Evolutionary conservation across 2,329 filamentous ascomycete genomes (phyloP), one percentile per base, ranked within the genome.

Genomic region (Aspergillus latus): DNA sequence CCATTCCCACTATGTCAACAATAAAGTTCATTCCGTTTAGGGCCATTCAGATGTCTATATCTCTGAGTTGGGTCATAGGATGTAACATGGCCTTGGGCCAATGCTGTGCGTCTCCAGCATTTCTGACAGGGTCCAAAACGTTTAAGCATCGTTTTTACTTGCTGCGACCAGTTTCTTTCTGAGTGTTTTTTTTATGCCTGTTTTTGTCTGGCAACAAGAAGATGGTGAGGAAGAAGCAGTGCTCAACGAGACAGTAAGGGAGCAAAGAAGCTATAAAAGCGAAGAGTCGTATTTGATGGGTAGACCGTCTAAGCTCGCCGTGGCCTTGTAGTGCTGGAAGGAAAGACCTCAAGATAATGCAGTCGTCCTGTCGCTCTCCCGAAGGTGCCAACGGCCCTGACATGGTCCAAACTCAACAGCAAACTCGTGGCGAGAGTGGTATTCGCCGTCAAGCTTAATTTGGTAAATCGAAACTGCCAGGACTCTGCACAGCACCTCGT

Each of bases 81-180:
- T 64, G 66, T 66, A 69, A 69, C 68, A 65, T 69, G 61, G 62
- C 57, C 49, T 55, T 62, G 58, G 58, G 45, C 68, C 64, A 69
- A 70, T 67, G 59, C 61, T 61, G 62, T 66, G 62, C 60, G 49
- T 62, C 62, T 64, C 56, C 44, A 59, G 58, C 49, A 50, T 52
- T 60, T 56, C 45, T 59, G 59, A 59, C 61, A 62, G 54, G 56
- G 62, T 56, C 59, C 58, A 58, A 58, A 39, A 49, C 51, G 43
- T 51, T 58, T 45, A 57, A 47, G 50, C 55, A 54, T 54, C 49
- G 21, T 48, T 48, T 61, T 59, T 29, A 51, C 52, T 52, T 60
- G 63, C 68, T 68, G 62, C 62, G 64, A 64, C 63, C 59, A 59
- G 62, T 49, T 49, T 59, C 53, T 56, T 61, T 61, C 62, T 42